Percentiles rank a stretch among this genome's conserved stretches.
phyloP scores from a whole-genome alignment of 257 asterid species.

The Fraxinus anomala region DNA sequence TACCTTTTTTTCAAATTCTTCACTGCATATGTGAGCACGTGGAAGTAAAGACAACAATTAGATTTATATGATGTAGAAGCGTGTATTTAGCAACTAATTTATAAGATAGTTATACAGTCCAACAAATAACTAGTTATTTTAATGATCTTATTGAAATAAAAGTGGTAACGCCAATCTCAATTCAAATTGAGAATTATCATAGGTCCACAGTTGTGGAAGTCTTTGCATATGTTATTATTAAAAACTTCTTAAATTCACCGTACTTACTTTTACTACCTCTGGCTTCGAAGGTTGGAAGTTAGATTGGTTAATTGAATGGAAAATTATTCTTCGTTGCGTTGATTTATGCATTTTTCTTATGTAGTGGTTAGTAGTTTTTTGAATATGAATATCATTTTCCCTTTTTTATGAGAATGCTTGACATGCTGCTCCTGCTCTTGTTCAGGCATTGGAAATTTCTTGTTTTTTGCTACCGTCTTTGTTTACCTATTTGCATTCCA shows the following conservation, averaged over 20 bases:
- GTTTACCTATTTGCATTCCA: not conserved
- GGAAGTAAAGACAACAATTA: too few species aligned
- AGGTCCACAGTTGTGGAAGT: not conserved
- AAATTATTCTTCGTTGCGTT: not conserved
- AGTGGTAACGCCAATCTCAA: too few species aligned
- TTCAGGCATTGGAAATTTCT: not conserved
- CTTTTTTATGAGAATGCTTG: not conserved
- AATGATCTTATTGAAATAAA: not conserved
- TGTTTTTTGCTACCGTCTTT: too few species aligned
- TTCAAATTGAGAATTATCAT: not conserved
- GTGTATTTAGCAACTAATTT: not conserved
- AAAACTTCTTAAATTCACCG: not conserved
- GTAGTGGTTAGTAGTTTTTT: not conserved
- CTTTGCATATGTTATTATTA: not conserved
- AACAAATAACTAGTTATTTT: too few species aligned
- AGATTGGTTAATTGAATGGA: not conserved
- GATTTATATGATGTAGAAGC: too few species aligned
- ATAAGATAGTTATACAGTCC: too few species aligned
- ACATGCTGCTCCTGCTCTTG: not conserved
- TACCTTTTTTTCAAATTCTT: conserved; percentile 3
- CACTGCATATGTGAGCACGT: too few species aligned
- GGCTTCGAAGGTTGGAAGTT: not conserved
- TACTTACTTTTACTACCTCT: not conserved
- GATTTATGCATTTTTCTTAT: not conserved
- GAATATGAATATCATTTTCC: too few species aligned